phyloP scores from a whole-genome alignment of 192 early-diverging fungal genomes.

The Coemansia sp. region DNA sequence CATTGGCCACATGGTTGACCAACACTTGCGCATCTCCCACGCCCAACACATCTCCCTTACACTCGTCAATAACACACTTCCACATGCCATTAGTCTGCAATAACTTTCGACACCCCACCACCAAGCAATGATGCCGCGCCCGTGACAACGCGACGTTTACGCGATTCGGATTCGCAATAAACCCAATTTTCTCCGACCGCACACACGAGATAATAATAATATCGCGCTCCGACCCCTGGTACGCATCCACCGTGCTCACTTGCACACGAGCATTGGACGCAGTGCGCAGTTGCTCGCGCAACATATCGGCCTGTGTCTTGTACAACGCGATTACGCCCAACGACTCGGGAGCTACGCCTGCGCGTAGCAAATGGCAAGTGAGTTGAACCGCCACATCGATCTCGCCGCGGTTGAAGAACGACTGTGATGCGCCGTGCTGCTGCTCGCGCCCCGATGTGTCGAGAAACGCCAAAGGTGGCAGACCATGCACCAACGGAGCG shows the following conservation, averaged over 20 bases:
- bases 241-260: constrained; percentile 59
- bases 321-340: constrained; percentile 55
- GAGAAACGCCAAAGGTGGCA: constrained; percentile 51
- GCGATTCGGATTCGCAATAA: constrained; percentile 53
- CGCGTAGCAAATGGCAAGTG: constrained; percentile 15
- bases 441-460: constrained; percentile 45
- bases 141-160: constrained; percentile 59
- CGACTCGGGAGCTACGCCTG: constrained; percentile 22
- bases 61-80: constrained; percentile 41
- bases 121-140: constrained; percentile 48
- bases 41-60: constrained; percentile 21
- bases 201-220: constrained; percentile 57
- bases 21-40: constrained; percentile 33
- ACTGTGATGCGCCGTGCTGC: constrained; percentile 45
- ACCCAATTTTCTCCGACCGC: constrained; percentile 51
- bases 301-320: constrained; percentile 46
- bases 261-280: constrained; percentile 30
- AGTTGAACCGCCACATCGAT: constrained; percentile 43
- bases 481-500: constrained; percentile 21
- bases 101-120: constrained; percentile 30
- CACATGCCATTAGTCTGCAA: constrained; percentile 49
- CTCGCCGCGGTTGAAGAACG: constrained; percentile 52
- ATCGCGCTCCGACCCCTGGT: constrained; percentile 59
- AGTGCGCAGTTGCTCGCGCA: constrained; percentile 30
- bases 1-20: constrained; percentile 23